Base-by-base conservation (phyloP, 106 monocot species). In the Dendrobium officinale region DNA sequence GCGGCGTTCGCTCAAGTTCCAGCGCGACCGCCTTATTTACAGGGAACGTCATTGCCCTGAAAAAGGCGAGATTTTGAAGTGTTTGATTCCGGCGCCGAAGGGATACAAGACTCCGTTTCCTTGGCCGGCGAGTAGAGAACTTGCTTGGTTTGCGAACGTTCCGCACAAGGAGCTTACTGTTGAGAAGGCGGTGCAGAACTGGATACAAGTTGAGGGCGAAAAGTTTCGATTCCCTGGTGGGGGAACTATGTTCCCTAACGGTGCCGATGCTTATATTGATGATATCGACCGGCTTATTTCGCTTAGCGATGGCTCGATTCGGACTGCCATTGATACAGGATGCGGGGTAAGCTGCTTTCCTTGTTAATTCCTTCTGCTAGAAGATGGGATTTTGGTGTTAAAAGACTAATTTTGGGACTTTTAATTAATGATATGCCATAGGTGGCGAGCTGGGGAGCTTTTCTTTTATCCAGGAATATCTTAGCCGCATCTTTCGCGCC, bases 171-270 rank as follows among this genome's bases (percentile, higher is more conserved):
- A 93, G 82, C 88, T 92, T n/a, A 81, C 88, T 9, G 86, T 92
- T 33, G 92, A 90, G 85, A 95, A 92, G 86, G 94, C 90, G 44
- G 92, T 86, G 17, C 94, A 95, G 88, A 95, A 95, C 49, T 95
- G 92, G 94, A 83, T 95, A 48, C 79, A 72, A 2, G 92, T 95
- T 70, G 94, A 92, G 40, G 92, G 95, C 0, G 88, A 95, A 41
- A 90, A 88, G 85, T 92, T 95, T 68, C 84, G 86, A 26, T 95
- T 95, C 84, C 95, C 95, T 78, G 95, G 95, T 4, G 95, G 94
- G 3, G 94, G 94, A 5, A 95, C 94, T 10, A 95, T 95, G 94
- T 95, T 95, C 82, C 88, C 94, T 0, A 73, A 76, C 26, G 94
- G 95, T 17, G 95, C 95, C 72, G 92, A 92, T 51, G 90, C 87